A percentile compares a stretch with the other conserved stretches of the same genome.
phyloP scores from a whole-genome alignment of 768 basidiomycete species.

The Suillus lakei region DNA sequence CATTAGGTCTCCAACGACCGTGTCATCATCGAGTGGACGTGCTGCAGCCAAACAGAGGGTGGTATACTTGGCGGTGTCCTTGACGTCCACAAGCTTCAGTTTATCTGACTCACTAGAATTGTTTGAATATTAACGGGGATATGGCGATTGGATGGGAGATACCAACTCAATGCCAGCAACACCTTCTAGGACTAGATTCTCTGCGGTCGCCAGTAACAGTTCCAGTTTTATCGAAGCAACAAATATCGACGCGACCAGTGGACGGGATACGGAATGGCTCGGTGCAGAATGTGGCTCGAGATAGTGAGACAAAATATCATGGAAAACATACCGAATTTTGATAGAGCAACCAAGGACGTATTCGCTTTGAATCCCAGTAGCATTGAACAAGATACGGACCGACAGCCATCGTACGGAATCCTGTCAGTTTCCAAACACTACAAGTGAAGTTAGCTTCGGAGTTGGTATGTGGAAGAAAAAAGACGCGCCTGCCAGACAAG shows the following conservation, averaged over 20 bases:
- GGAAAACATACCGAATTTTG: conserved; percentile 80
- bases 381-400: conserved; percentile 87
- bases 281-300: conserved; percentile 94
- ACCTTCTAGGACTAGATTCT: conserved; percentile 93
- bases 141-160: neutral
- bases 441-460: conserved; percentile 10
- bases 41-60: conserved; percentile 90
- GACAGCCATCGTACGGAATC: conserved; percentile 97
- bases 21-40: conserved; percentile 95
- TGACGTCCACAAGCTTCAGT: conserved; percentile 75
- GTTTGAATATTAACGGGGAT: conserved; percentile 6
- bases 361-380: conserved; percentile 87
- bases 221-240: conserved; percentile 99
- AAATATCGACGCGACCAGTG: conserved; percentile 95
- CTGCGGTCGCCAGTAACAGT: conserved; percentile 98
- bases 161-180: conserved; percentile 89
- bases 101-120: conserved; percentile 58
- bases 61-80: conserved; percentile 76
- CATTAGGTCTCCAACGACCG: conserved; percentile 97
- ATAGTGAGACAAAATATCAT: conserved; percentile 6
- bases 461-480: neutral
- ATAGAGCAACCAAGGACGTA: conserved; percentile 89
- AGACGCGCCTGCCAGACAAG: conserved; percentile 89
- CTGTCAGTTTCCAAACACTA: conserved; percentile 95
- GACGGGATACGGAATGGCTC: conserved; percentile 98